Conservation (phyloP, 1,284 basidiomycete genomes). For the Apiotrichum gracile region DNA sequence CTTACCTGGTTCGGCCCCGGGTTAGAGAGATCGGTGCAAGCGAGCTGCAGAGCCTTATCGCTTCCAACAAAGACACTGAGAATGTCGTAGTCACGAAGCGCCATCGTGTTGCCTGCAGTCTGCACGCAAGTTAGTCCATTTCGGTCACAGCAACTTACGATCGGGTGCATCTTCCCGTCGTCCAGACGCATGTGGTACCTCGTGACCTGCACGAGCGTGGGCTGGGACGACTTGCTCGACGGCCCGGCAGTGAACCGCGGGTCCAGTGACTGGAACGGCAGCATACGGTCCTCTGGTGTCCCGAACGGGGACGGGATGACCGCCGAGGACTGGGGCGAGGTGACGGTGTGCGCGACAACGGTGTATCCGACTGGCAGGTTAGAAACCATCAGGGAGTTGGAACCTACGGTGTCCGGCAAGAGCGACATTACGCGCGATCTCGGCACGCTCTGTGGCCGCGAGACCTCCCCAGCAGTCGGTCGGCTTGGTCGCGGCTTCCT, state of each 20-base stretch:
- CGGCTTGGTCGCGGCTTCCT: background rate
- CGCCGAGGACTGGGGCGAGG: conserved; percentile 23
- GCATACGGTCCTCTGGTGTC: conserved; percentile 4
- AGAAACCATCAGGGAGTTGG: background rate
- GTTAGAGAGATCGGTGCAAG: conserved; percentile 41
- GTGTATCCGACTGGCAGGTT: conserved; percentile 39
- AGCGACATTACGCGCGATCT: conserved; percentile 28
- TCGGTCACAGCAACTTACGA: conserved; percentile 25
- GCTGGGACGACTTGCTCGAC: conserved; percentile 6
- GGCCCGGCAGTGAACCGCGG: conserved; percentile 22
- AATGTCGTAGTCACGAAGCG: conserved; percentile 39
- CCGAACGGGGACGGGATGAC: conserved; percentile 35
- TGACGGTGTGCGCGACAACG: conserved; percentile 38
- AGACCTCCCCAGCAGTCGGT: conserved; percentile 39
- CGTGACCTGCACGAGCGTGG: conserved; percentile 39
- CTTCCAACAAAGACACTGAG: conserved; percentile 39
- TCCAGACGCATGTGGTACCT: conserved; percentile 42
- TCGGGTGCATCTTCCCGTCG: conserved; percentile 38
- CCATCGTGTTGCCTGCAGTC: conserved; percentile 34
- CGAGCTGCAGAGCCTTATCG: conserved; percentile 43
- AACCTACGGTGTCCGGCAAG: conserved; percentile 40
- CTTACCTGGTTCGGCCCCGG: conserved; percentile 47
- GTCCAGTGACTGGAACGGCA: conserved; percentile 41
- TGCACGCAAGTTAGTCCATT: conserved; percentile 7
- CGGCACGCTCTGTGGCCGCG: conserved; percentile 26